Evolutionary conservation across 768 basidiomycete species (phyloP).

Genomic region (Russula compacta): DNA sequence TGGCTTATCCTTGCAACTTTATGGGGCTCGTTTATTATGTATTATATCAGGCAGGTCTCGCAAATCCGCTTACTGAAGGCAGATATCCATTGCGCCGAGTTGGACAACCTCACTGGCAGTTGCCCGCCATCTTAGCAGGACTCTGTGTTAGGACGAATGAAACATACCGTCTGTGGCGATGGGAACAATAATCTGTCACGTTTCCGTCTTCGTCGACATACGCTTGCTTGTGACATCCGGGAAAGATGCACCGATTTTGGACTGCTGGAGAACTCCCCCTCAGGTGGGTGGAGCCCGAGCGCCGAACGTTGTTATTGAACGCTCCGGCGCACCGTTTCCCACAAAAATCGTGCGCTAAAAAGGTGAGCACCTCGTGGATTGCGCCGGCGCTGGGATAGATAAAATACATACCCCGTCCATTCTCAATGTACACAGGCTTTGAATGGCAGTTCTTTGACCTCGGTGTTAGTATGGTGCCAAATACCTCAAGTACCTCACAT

Average conservation of each 20-base stretch:
- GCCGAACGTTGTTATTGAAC: neutral
- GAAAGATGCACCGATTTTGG: slow-evolving; percentile 4
- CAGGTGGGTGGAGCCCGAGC: neutral
- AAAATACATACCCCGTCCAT: slow-evolving; percentile 16
- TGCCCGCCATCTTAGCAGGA: neutral
- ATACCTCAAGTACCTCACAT: neutral
- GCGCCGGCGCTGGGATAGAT: neutral
- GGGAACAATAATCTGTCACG: slow-evolving; percentile 15
- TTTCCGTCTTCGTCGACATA: slow-evolving; percentile 13
- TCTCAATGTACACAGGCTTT: slow-evolving; percentile 21
- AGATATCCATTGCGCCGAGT: slow-evolving; percentile 9
- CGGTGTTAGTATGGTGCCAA: neutral
- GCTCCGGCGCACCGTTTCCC: slow-evolving; percentile 18
- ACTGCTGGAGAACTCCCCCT: neutral
- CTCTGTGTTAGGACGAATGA: neutral
- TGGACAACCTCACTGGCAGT: slow-evolving; percentile 14
- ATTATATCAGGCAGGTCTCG: neutral
- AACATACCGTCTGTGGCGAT: slow-evolving; percentile 16
- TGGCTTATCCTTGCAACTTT: slow-evolving; percentile 20
- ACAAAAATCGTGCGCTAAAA: slow-evolving; percentile 20
- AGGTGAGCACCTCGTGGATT: neutral
- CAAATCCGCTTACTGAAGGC: slow-evolving; percentile 13
- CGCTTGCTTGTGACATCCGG: slow-evolving; percentile 9
- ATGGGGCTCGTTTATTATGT: too few relatives aligned
- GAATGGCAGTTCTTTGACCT: slow-evolving; percentile 13